A percentile compares a stretch with the other conserved stretches of the same genome.
phyloP scores from a whole-genome alignment of 108 stramenopile species.

The Bacterosira constricta region DNA sequence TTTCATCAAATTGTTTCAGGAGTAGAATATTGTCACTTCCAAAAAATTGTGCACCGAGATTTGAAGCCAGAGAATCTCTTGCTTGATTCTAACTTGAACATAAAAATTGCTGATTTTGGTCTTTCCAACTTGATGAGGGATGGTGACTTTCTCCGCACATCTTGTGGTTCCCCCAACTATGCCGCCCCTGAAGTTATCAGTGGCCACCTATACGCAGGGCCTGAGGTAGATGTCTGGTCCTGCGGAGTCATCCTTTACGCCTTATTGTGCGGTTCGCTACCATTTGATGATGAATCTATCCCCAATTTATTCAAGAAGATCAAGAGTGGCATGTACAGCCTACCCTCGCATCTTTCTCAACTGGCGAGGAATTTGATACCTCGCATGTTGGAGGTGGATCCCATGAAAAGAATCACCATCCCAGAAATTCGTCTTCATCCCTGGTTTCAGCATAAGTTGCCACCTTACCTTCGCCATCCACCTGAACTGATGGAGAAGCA shows the following conservation, averaged over 20 bases:
- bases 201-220: conserved; percentile 97
- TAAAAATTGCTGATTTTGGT: conserved; percentile 99
- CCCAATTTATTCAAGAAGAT: conserved; percentile 99
- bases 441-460: conserved; percentile 98
- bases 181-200: conserved; percentile 99
- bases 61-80: conserved; percentile 98
- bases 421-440: conserved; percentile 97
- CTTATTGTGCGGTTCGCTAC: conserved; percentile 97
- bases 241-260: conserved; percentile 99
- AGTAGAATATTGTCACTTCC: conserved; percentile 99
- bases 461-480: conserved; percentile 94
- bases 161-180: conserved; percentile 98
- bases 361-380: conserved; percentile 96
- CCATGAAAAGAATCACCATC: conserved; percentile 99
- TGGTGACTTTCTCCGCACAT: conserved; percentile 98
- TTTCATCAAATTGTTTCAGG: conserved; percentile 99
- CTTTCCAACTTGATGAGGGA: conserved; percentile 98
- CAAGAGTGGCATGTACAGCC: conserved; percentile 97
- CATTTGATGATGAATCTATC: conserved; percentile 99
- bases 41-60: conserved; percentile 98
- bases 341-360: conserved; percentile 95
- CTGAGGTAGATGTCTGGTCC: conserved; percentile 99
- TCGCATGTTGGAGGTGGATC: conserved; percentile 99
- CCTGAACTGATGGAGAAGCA: conserved; percentile 96
- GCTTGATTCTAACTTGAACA: conserved; percentile 91